Evolutionary conservation across 805 yeast genomes (phyloP), one percentile per base, ranked within the genome.

Genomic region (Cyberlindnera maclurae): DNA sequence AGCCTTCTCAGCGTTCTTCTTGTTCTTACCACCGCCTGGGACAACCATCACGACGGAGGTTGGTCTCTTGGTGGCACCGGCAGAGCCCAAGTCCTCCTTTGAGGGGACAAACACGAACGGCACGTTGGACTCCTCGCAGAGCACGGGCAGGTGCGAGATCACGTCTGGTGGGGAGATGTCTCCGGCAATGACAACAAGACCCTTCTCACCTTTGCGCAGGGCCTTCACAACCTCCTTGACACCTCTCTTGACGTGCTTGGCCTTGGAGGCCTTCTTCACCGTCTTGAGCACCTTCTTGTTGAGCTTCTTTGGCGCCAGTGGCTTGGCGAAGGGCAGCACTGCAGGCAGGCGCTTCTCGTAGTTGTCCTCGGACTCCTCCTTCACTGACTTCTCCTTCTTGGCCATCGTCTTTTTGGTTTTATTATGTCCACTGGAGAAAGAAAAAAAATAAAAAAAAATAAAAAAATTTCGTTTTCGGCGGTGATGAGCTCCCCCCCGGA

Each of bases 51-150:
- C 96, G 63, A 95, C 89, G 29, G 97, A 87, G 29, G 99, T 93
- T 52, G 98, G 97, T 73, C 99, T 83, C 73, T 93, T 93, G 41
- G 98, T 93, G 45, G 97, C 95, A 59, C 97, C 97, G 18, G 99
- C 98, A 47, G 95, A 84, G 27, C 99, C 99, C 50, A 93, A 75
- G 60, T 93, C 97, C 70, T 93, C 97, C 68, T 93, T 93, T 36
- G 97, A 88, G 55, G 98, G 98, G 46, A 93, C 77, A 65, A 93
- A 93, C 31, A 90, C 75, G 59, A 71, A 94, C 57, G 97, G 97
- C 36, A 93, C 97, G 34, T 83, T 67, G 47, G 75, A 70, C 62
- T 93, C 99, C 69, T 93, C 98, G 68, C 98, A 93, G 46, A 93
- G 75, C 34, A 94, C 97, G 40, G 99, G 99, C 41, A 93, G 77